Percentiles rank a stretch among this genome's conserved stretches.
Conservation (phyloP, 1,284 basidiomycete species). For the Vanrija pseudolonga region DNA sequence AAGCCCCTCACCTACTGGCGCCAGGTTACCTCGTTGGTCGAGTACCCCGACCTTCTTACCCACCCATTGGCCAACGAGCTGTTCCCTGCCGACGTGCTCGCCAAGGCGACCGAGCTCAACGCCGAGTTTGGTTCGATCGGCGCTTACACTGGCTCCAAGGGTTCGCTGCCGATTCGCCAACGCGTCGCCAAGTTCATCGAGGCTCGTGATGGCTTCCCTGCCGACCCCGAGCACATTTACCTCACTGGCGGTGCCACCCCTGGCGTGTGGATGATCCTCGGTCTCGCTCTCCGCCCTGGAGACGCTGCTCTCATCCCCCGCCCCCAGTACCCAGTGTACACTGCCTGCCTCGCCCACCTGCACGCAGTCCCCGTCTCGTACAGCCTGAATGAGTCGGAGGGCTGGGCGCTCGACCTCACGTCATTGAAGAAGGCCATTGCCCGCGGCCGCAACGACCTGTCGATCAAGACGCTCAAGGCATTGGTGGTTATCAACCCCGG, state of each 20-base stretch:
- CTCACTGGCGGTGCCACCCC: slow-evolving; percentile 85
- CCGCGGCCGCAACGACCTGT: slow-evolving; percentile 61
- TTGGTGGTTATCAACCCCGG: slow-evolving; percentile 92
- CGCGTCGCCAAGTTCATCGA: slow-evolving; percentile 82
- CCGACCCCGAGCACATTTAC: slow-evolving; percentile 79
- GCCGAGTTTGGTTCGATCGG: slow-evolving; percentile 83
- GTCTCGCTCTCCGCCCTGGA: slow-evolving; percentile 25
- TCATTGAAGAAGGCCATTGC: slow-evolving; percentile 65
- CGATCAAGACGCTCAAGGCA: slow-evolving; percentile 58
- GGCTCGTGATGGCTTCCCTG: slow-evolving; percentile 74
- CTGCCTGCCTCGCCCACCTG: slow-evolving; percentile 79
- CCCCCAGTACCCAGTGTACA: slow-evolving; percentile 93
- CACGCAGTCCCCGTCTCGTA: slow-evolving; percentile 75
- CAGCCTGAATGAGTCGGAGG: slow-evolving; percentile 71
- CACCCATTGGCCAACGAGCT: slow-evolving; percentile 60
- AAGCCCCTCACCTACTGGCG: slow-evolving; percentile 84
- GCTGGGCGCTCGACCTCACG: slow-evolving; percentile 72
- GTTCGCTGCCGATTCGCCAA: slow-evolving; percentile 76
- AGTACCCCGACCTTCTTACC: slow-evolving; percentile 78
- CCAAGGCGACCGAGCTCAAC: slow-evolving; percentile 71
- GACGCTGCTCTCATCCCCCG: slow-evolving; percentile 65
- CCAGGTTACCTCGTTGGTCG: slow-evolving; percentile 60
- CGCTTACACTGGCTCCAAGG: slow-evolving; percentile 90
- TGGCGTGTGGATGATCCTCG: slow-evolving; percentile 80
- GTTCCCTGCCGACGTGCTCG: slow-evolving; percentile 80